Percentiles rank a stretch among this genome's conserved stretches.
These are phyloP conservation scores for Colletotrichum camelliae DNA, from an alignment of 2,329 filamentous ascomycete genomes.

Conservation along the genomic window DNA sequence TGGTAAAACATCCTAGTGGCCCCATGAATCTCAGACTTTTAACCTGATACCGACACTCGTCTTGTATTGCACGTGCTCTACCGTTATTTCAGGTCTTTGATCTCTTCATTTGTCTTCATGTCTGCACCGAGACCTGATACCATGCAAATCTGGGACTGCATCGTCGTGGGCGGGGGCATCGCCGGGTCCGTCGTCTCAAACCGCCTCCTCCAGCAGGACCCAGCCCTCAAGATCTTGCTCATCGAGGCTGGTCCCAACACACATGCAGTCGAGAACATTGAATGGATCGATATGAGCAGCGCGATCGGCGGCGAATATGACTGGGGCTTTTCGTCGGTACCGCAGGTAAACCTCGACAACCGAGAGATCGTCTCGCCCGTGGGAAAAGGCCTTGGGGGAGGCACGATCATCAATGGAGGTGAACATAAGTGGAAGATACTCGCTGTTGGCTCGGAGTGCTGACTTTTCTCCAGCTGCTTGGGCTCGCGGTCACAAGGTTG, in stretches of 20 bases:
- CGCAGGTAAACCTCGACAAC: constrained; percentile 28
- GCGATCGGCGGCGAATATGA: constrained; percentile 34
- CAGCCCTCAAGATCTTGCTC: constrained; percentile 36
- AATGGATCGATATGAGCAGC: constrained; percentile 28
- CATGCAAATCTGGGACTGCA: constrained; percentile 32
- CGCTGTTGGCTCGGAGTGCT: rapidly evolving
- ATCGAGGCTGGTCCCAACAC: constrained; percentile 42
- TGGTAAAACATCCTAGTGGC: too few relatives aligned
- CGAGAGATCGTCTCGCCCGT: constrained; percentile 30
- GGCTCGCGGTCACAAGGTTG: constrained; percentile 46
- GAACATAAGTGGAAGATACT: not conserved
- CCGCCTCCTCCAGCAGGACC: constrained; percentile 28
- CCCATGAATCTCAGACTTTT: not conserved
- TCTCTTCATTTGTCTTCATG: rapidly evolving
- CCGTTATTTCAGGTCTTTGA: rapidly evolving
- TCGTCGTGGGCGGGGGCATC: constrained; percentile 43
- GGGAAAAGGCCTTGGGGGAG: constrained; percentile 46
- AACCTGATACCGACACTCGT: too few relatives aligned
- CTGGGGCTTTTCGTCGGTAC: constrained; percentile 38
- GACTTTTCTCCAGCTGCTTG: constrained; percentile 36
- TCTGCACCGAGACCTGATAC: not conserved
- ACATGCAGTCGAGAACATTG: constrained; percentile 26
- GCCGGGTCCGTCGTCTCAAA: constrained; percentile 39
- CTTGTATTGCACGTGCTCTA: too few relatives aligned
- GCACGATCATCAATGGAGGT: constrained; percentile 44